These are phyloP conservation scores for Venturia oleaginea DNA, from an alignment of 2,329 filamentous ascomycete species.

Conservation along the genomic window DNA sequence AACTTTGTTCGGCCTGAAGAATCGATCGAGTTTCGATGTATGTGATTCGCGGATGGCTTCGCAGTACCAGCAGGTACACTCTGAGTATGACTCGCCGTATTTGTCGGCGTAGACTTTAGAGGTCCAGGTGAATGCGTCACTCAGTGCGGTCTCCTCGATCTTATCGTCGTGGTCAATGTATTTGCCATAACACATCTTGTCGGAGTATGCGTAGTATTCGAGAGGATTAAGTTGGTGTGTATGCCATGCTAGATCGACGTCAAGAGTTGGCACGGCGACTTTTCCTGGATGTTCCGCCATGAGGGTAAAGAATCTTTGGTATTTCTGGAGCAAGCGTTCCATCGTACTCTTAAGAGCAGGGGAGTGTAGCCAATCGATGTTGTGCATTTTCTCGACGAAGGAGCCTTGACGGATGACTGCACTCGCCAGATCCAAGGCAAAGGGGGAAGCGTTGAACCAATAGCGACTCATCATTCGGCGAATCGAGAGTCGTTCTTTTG, in stretches of 20 bases:
- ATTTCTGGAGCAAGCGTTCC: conserved; percentile 54
- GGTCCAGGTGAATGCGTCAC: conserved; percentile 62
- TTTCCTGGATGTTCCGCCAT: conserved; percentile 40
- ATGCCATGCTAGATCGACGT: conserved; percentile 71
- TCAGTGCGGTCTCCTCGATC: conserved; percentile 58
- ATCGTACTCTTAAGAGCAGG: conserved; percentile 57
- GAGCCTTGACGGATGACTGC: conserved; percentile 57
- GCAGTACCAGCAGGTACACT: conserved; percentile 80
- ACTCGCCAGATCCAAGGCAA: conserved; percentile 55
- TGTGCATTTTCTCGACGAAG: conserved; percentile 65
- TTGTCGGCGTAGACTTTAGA: conserved; percentile 57
- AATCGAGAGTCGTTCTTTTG: conserved; percentile 36
- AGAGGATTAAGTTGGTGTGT: conserved; percentile 64
- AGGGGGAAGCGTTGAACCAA: conserved; percentile 57
- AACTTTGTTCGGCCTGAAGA: conserved; percentile 13
- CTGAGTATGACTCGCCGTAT: conserved; percentile 59
- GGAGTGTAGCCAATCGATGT: conserved; percentile 70
- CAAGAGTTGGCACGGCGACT: conserved; percentile 59
- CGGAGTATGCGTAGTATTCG: conserved; percentile 52
- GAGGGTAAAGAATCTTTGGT: conserved; percentile 53
- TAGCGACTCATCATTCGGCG: conserved; percentile 63
- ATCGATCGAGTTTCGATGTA: conserved; percentile 9
- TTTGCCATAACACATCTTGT: conserved; percentile 33
- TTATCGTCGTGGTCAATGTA: conserved; percentile 83
- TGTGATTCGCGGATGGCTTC: conserved; percentile 52